These are phyloP conservation scores for Paraphaeosphaeria minitans DNA, from an alignment of 2,329 filamentous ascomycete genomes.

Conservation along the genomic window DNA sequence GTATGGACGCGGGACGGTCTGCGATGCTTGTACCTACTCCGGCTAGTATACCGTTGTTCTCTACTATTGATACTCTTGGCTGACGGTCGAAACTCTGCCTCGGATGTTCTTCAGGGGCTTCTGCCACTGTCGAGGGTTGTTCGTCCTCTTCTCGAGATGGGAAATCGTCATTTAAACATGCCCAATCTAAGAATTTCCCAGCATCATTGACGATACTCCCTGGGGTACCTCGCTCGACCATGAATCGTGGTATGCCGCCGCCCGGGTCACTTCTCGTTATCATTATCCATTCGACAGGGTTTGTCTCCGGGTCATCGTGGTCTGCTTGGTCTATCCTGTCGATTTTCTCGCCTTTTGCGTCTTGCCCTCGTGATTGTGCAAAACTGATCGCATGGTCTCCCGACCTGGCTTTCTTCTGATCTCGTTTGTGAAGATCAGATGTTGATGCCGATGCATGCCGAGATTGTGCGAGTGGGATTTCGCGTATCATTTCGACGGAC, in stretches of 20 bases:
- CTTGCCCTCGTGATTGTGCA: constrained; percentile 46
- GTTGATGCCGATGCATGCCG: constrained; percentile 43
- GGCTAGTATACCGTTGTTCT: constrained; percentile 43
- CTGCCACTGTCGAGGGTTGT: background rate
- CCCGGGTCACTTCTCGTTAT: constrained; percentile 87
- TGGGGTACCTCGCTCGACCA: constrained; percentile 89
- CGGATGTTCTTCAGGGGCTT: constrained; percentile 17
- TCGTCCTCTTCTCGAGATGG: constrained; percentile 44
- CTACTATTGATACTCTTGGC: constrained; percentile 32
- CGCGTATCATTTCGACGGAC: constrained; percentile 87
- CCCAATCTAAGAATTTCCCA: constrained; percentile 82
- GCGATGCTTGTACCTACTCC: constrained; percentile 46
- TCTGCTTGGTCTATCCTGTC: constrained; percentile 32
- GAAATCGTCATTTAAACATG: constrained; percentile 57
- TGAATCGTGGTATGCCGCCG: constrained; percentile 83
- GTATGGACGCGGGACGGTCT: constrained; percentile 31
- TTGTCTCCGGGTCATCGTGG: constrained; percentile 57
- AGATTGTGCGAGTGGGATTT: constrained; percentile 65
- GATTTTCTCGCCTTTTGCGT: constrained; percentile 44
- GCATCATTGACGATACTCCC: constrained; percentile 79
- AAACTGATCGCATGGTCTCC: constrained; percentile 51
- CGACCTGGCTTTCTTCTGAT: constrained; percentile 25
- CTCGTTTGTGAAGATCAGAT: constrained; percentile 22
- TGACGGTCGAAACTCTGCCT: constrained; percentile 23
- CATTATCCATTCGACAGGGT: constrained; percentile 90